Percentiles rank a stretch among this genome's conserved stretches.
These are phyloP conservation scores for Scutellaria minor DNA, from an alignment of 257 asterid species.

Conservation along the genomic window DNA sequence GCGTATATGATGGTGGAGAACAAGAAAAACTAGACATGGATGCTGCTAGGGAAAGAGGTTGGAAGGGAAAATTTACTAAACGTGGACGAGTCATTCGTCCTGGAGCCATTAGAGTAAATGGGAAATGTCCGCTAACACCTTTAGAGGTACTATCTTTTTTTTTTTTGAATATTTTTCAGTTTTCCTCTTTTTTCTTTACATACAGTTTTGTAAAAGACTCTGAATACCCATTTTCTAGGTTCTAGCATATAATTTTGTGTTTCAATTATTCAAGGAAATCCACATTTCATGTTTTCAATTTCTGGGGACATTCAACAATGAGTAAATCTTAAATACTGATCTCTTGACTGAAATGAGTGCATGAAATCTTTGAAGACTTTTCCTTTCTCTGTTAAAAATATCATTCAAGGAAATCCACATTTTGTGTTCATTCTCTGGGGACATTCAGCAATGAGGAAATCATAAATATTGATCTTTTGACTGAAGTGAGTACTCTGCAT, in stretches of 20 bases:
- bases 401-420: background rate
- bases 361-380: background rate
- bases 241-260: conserved; percentile 6
- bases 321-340: background rate
- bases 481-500: conserved; percentile 9
- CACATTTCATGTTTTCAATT: background rate
- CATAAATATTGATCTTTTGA: background rate
- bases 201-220: conserved; percentile 19
- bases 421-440: background rate
- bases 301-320: background rate
- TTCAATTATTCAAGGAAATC: conserved; percentile 9
- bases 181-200: background rate
- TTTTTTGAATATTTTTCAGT: background rate
- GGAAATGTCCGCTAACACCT: conserved; percentile 95
- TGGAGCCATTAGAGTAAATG: conserved; percentile 85
- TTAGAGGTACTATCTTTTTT: conserved; percentile 68
- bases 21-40: conserved; percentile 90
- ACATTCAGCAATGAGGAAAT: conserved; percentile 2
- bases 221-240: conserved; percentile 3
- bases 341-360: conserved; percentile 6
- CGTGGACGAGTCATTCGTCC: conserved; percentile 91
- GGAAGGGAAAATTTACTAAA: conserved; percentile 96
- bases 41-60: conserved; percentile 98
- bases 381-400: background rate
- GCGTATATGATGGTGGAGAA: conserved; percentile 91